Evolutionary conservation across 169 alveolate genomes (phyloP).

Genomic region (Eimeria mitis): DNA sequence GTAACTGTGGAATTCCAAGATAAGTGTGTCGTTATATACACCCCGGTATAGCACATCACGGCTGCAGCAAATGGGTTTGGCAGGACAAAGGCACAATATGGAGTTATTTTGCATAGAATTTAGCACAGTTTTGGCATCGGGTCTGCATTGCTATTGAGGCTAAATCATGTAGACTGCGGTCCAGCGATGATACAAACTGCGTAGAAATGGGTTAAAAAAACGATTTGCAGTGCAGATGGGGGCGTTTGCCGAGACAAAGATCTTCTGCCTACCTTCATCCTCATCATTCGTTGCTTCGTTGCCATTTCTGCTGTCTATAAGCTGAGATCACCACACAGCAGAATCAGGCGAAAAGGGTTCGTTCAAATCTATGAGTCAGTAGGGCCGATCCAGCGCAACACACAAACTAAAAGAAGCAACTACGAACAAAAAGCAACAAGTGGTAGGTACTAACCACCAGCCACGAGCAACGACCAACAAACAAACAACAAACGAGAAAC

Average conservation of each 20-base stretch:
- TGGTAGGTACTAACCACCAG: no score
- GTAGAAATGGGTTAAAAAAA: background rate
- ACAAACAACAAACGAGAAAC: background rate
- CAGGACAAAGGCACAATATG: background rate
- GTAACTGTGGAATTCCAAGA: background rate
- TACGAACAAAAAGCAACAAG: no score
- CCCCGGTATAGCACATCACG: no score
- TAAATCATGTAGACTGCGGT: background rate
- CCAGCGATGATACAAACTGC: background rate
- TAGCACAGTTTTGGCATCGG: background rate
- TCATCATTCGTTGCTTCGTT: constrained; percentile 10
- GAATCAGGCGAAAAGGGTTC: background rate
- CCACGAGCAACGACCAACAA: background rate
- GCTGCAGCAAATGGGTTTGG: background rate
- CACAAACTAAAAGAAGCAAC: background rate
- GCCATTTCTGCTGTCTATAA: constrained; percentile 33
- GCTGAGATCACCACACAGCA: background rate
- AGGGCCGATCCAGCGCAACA: background rate
- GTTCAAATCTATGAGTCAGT: background rate
- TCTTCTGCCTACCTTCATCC: constrained; percentile 41
- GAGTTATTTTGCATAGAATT: background rate
- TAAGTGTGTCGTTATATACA: background rate
- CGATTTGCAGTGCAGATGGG: background rate
- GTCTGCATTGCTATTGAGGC: background rate
- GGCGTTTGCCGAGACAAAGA: background rate